Evolutionary conservation across 257 asterid species (phyloP).

Genomic region (Apocynum venetum): DNA sequence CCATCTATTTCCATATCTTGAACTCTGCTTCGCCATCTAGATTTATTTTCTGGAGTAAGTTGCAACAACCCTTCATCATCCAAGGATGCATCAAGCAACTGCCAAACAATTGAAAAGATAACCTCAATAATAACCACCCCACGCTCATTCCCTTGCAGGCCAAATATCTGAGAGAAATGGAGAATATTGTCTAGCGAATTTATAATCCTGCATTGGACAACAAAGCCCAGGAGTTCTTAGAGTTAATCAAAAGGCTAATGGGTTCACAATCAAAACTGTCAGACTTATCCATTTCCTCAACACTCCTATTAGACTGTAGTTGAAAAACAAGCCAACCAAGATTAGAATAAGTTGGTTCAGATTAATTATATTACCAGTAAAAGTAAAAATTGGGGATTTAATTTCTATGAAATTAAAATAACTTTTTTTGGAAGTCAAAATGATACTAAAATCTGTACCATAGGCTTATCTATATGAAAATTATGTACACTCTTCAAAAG

Average conservation of each 20-base stretch:
- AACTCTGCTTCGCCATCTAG: constrained; percentile 60
- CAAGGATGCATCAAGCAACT: constrained; percentile 69
- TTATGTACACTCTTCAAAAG: not conserved
- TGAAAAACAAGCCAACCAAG: not conserved
- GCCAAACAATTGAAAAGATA: constrained; percentile 69
- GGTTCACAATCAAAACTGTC: not conserved
- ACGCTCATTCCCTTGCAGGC: constrained; percentile 47
- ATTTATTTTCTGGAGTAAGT: constrained; percentile 48
- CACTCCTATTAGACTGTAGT: not conserved
- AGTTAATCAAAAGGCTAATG: not conserved
- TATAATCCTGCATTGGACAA: constrained; percentile 58
- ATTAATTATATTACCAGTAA: not conserved
- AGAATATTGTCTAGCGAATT: constrained; percentile 45
- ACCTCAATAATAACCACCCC: constrained; percentile 59
- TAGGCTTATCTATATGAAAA: not conserved
- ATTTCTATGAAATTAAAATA: not conserved
- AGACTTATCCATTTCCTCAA: not conserved
- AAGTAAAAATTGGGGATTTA: not conserved
- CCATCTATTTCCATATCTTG: constrained; percentile 72
- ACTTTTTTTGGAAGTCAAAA: not conserved
- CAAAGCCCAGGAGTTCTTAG: not conserved
- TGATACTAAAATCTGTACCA: not conserved
- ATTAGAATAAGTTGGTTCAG: not conserved
- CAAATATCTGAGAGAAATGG: constrained; percentile 48
- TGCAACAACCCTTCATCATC: constrained; percentile 89